These are phyloP conservation scores for Trichoderma hamatum DNA, from an alignment of 2,329 filamentous ascomycete species.

Conservation along the genomic window DNA sequence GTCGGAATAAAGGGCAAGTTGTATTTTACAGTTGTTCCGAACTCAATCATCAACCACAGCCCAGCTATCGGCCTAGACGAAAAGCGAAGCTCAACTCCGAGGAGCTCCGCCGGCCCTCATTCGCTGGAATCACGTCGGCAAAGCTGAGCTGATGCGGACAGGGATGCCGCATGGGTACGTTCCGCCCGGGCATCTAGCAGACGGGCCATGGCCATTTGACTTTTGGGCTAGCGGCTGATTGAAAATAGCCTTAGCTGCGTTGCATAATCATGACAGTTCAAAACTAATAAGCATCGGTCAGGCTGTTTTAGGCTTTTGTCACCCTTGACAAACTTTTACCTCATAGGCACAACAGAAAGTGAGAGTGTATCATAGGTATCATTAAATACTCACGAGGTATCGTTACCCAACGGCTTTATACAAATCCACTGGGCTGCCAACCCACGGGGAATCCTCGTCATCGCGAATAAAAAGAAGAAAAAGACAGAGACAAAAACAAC, in stretches of 20 bases:
- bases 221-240: slow-evolving; percentile 16
- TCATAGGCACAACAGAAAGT: slow-evolving; percentile 4
- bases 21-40: background rate
- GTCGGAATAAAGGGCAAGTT: background rate
- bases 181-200: slow-evolving; percentile 5
- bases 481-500: background rate
- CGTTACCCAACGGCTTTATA: slow-evolving; percentile 18
- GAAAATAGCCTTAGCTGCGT: background rate
- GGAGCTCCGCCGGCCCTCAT: background rate
- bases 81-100: background rate
- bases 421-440: slow-evolving; percentile 17
- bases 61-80: background rate
- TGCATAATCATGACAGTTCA: slow-evolving; percentile 23
- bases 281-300: background rate
- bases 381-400: background rate
- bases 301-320: slow-evolving; percentile 1
- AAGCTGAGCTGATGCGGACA: background rate
- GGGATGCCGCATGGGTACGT: background rate
- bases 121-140: background rate
- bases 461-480: background rate
- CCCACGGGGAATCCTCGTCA: background rate
- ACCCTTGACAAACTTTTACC: slow-evolving; percentile 10
- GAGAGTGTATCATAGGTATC: background rate
- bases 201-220: background rate
- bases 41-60: background rate